Percentiles rank a stretch among this genome's conserved stretches.
phyloP scores from a whole-genome alignment of 805 yeast genomes.

The Saturnispora quitensis region DNA sequence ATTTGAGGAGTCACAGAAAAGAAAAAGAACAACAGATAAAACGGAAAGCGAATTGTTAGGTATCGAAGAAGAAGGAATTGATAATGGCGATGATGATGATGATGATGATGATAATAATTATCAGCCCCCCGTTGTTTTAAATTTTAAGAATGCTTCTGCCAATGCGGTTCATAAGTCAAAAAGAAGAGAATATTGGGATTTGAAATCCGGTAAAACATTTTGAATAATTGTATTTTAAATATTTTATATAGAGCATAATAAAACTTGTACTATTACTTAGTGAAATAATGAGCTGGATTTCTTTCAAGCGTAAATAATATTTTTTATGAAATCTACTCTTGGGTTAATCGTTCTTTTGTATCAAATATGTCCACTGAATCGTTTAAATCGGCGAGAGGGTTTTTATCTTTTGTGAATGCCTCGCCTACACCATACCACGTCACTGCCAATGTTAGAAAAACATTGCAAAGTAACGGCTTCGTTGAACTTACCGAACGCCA shows the following conservation, averaged over 20 bases:
- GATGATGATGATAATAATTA: constrained; percentile 1
- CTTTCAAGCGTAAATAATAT: background rate
- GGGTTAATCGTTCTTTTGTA: background rate
- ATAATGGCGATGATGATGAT: constrained; percentile 9
- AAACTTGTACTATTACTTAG: background rate
- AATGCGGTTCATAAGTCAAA: constrained; percentile 64
- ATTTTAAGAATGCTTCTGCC: constrained; percentile 39
- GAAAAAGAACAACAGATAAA: constrained; percentile 5
- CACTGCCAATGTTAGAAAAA: constrained; percentile 53
- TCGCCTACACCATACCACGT: constrained; percentile 96
- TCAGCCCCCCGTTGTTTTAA: background rate
- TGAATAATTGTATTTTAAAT: background rate
- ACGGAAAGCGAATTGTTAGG: constrained; percentile 22
- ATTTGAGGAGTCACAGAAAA: constrained; percentile 16
- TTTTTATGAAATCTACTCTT: no score
- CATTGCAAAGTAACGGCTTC: constrained; percentile 56
- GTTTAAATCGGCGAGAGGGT: constrained; percentile 43
- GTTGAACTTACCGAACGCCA: constrained; percentile 61
- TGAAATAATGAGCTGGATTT: background rate
- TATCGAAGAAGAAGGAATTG: constrained; percentile 10
- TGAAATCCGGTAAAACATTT: constrained; percentile 38
- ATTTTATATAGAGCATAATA: background rate
- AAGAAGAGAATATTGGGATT: constrained; percentile 50
- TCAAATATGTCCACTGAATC: constrained; percentile 13
- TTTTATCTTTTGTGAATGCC: constrained; percentile 66